Base-by-base conservation (phyloP, 306 rosid species). In the Prunus fruticosa region DNA sequence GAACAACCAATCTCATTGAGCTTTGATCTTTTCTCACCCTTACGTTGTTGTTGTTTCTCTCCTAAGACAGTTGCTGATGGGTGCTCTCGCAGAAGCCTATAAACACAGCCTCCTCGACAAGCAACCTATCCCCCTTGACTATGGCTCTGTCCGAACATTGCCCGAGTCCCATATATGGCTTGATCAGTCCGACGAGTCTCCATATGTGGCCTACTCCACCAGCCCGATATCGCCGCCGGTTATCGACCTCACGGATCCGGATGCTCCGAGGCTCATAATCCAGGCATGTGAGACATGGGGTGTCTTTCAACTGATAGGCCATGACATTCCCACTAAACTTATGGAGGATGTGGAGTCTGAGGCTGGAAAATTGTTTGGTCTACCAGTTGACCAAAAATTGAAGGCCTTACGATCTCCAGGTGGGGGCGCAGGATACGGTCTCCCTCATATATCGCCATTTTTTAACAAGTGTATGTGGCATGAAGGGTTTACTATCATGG, bases 161-260 rank as follows among this genome's bases (percentile, higher is more conserved):
- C 98, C 98, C 0, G 97, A 91, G 0, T 87, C 98, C 0, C 93
- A 94, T 64, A 82, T 85, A 23, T 91, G 98, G 98, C 46, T 81
- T 18, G 66, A 62, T 11, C 58, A 80, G n/a, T 41, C 76, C 43
- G 27, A 7, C 9, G 79, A 52, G 43, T 58, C 41, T 23, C 60
- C 84, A 34, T 43, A 69, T 3, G 69, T 20, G 23, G 75, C 23
- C 16, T 23, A 41, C 71, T 62, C 75, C 53, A 46, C 56, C 11
- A 22, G 62, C 69, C 38, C 15, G 19, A 0, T 30, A 18, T 75
- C 82, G 13, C 72, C 86, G 38, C 97, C 97, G 19, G 52, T 83
- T 16, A 81, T 93, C 18, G 87, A 91, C 68, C 85, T 93, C 11
- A 5, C 11, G 74, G 93, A 88, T 73, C 90, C 88, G 41, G 78